Evolutionary conservation across 1,139 yeast genomes (phyloP), one percentile per base, ranked within the genome.

Genomic region (Yamadazyma trypodendri): DNA sequence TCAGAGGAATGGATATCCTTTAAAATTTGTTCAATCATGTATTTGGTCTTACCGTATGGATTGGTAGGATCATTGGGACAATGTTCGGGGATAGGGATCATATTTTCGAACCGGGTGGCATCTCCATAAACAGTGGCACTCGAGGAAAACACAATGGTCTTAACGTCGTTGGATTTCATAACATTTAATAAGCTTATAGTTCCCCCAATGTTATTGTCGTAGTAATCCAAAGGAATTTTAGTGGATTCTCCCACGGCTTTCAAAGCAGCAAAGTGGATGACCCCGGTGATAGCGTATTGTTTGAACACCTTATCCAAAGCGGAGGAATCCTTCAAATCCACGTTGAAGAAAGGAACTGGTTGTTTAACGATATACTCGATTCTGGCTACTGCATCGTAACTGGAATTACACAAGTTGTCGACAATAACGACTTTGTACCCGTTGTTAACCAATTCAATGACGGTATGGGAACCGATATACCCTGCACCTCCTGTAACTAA

Each of bases 401-500:
- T 74, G 6, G 94, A 81, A 55, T 83, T 85, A 52, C 72, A 64
- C 44, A 84, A 68, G 55, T 82, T 83, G 59, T 86, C 95, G 25
- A 81, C 77, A 35, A 86, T 74, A 15, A 86, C 80, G 22, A 84
- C 89, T 33, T 81, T 72, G 54, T 81, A 76, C 25, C 87, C 87
- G 38, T 78, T 72, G 46, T 77, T 72, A 40, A 84, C 58, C 40
- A 85, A 70, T 49, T 81, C 84, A 27, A 83, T 75, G 6, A 80
- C 84, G 2, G 92, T 82, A 56, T 85, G 95, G 13, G 92, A 82
- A 20, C 95, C 95, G 53, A 86, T 84, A 61, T 86, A 86, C 23
- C 95, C 95, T 24, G 94, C 88, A 39, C 95, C 95, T 33, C 95
- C 95, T 23, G 95, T 84, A 24, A 86, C 90, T 41, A 85, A 68